A percentile compares a stretch with the other conserved stretches of the same genome.
These are phyloP conservation scores for Cardiospermum halicacabum DNA, from an alignment of 345 rosid species.

Conservation along the genomic window DNA sequence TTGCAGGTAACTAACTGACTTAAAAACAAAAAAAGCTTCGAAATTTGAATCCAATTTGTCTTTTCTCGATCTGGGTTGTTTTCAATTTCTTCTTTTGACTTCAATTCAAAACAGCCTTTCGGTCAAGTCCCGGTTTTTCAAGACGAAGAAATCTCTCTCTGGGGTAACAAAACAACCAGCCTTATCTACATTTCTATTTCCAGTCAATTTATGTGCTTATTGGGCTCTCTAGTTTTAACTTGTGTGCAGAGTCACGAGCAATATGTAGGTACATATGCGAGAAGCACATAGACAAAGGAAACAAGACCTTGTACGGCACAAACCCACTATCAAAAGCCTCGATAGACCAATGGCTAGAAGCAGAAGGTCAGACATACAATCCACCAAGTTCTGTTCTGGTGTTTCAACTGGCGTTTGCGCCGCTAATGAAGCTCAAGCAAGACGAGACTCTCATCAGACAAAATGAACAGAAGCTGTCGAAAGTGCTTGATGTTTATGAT, in stretches of 20 bases:
- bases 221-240: no score
- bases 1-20: constrained; percentile 33
- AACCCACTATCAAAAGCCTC: constrained; percentile 60
- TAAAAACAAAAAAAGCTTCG: no score
- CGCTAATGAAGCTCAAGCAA: constrained; percentile 50
- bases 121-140: constrained; percentile 78
- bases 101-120: constrained; percentile 46
- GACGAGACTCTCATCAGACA: constrained; percentile 37
- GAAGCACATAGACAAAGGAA: constrained; percentile 46
- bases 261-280: constrained; percentile 60
- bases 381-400: constrained; percentile 50
- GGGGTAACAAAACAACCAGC: constrained; percentile 33
- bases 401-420: constrained; percentile 61
- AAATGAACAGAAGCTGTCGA: constrained; percentile 45
- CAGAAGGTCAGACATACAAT: constrained; percentile 56
- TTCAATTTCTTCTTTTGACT: background rate
- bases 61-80: background rate
- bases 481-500: constrained; percentile 61
- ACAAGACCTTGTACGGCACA: constrained; percentile 43
- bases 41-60: background rate
- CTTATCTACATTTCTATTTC: background rate
- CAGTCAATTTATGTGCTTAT: background rate
- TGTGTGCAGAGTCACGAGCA: constrained; percentile 46
- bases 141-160: constrained; percentile 52
- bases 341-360: constrained; percentile 77